Base-by-base conservation (phyloP, 2,329 filamentous ascomycete genomes). In the Fusarium sulawesiense region DNA sequence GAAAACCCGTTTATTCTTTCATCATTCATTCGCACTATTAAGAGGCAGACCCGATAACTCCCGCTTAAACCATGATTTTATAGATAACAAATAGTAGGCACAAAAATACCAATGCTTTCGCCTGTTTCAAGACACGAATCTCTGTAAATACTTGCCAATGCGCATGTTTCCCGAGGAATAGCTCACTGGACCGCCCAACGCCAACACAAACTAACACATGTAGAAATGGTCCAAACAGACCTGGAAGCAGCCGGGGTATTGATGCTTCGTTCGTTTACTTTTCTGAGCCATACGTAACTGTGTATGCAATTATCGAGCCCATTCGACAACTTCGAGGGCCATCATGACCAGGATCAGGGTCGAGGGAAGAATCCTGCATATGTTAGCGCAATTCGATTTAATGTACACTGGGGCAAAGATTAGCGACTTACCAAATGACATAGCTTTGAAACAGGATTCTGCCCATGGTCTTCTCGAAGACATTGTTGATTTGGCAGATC, bases 401-500 rank as follows among this genome's bases (percentile, higher is more conserved):
- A 27, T 45, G 37, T 41, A 40, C 16, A 59, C 53, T 49, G 40
- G 60, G 49, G 71, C 53, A 44, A 37, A n/a, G 62, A 46, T n/a
- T 32, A 58, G 13, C 41, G 56, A 85, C 90, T 82, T 84, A 93
- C 93, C 94, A 97, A 69, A 98, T 91, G 64, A 99, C 80, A 68
- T 82, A 82, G 82, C 95, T 98, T 84, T 98, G 95, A 84, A 98
- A 97, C 53, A 98, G 83, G 60, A 99, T 87, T 79, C 89, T 92
- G 67, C 93, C 92, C 94, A 99, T 98, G 50, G 96, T 93, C 20
- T 91, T 89, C 84, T 98, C 95, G 80, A 93, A 99, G 12, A 99
- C 96, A 68, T 92, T 92, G 81, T 99, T 99, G 82, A 98, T 92
- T 85, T 98, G 96, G 82, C 96, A 99, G 66, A 99, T 99, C 82